Percentiles rank a stretch among this genome's conserved stretches.
Evolutionary conservation across 1,284 basidiomycete species (phyloP).

Genomic region (Mycena citricolor): DNA sequence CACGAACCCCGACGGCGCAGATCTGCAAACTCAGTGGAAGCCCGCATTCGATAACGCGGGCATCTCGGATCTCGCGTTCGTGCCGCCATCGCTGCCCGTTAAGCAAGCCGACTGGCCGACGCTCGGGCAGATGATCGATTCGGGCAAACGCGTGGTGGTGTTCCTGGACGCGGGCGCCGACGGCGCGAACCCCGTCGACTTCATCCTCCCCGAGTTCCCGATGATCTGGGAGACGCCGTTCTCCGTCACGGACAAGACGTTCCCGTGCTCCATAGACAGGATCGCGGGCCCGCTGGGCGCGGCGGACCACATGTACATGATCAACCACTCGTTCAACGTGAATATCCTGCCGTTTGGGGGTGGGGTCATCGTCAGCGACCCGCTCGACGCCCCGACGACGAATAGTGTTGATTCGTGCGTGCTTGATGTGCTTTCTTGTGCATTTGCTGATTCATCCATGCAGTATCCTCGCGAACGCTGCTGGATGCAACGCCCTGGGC

Average conservation of each 20-base stretch:
- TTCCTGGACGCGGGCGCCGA: slow-evolving; percentile 18
- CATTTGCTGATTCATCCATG: background rate
- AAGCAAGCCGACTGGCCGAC: slow-evolving; percentile 57
- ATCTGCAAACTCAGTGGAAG: slow-evolving; percentile 49
- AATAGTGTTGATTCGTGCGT: slow-evolving; percentile 46
- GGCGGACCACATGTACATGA: slow-evolving; percentile 52
- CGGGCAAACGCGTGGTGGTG: slow-evolving; percentile 21
- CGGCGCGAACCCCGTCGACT: slow-evolving; percentile 29
- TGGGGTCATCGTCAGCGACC: slow-evolving; percentile 41
- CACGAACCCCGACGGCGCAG: slow-evolving; percentile 65
- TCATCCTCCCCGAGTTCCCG: slow-evolving; percentile 63
- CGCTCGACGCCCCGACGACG: slow-evolving; percentile 37
- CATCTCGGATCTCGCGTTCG: slow-evolving; percentile 50
- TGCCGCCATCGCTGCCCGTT: slow-evolving; percentile 55
- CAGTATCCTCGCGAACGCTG: slow-evolving; percentile 47
- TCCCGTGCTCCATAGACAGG: slow-evolving; percentile 73
- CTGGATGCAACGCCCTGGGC: slow-evolving; percentile 42
- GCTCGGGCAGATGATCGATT: slow-evolving; percentile 38
- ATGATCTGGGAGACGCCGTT: slow-evolving; percentile 80
- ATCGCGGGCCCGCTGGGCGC: slow-evolving; percentile 46
- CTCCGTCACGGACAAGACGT: slow-evolving; percentile 56
- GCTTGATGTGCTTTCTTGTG: background rate
- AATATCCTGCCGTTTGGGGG: slow-evolving; percentile 24
- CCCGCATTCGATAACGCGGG: slow-evolving; percentile 54
- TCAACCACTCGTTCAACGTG: slow-evolving; percentile 56